Conservation (phyloP, 202 grass and related monocot species). For the Setaria viridis region DNA sequence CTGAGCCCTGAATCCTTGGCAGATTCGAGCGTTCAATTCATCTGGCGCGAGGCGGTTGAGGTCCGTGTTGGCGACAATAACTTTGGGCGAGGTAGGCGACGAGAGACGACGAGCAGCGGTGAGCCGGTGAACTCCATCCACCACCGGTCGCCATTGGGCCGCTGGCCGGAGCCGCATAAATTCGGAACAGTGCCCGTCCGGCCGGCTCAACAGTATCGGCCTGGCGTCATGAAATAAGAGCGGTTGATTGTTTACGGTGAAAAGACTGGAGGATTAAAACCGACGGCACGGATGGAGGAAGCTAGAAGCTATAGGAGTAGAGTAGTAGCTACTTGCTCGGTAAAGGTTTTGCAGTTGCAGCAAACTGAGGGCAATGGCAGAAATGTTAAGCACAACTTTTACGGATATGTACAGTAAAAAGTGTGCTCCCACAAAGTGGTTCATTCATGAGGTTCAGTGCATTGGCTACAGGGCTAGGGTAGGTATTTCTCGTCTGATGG, state of each 20-base stretch:
- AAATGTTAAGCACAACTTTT: not conserved
- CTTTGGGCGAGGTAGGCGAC: not conserved
- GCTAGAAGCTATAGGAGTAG: too few species aligned
- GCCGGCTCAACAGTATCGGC: not conserved
- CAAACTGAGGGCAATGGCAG: not conserved
- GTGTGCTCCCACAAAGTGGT: not conserved
- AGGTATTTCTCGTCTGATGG: not conserved
- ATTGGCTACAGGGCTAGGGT: not conserved
- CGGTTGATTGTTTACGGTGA: not conserved
- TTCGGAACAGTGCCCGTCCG: conserved; percentile 17
- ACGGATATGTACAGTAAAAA: conserved; percentile 4
- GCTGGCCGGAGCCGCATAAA: not conserved
- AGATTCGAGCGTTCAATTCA: conserved; percentile 34
- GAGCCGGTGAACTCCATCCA: not conserved
- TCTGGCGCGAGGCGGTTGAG: conserved; percentile 12
- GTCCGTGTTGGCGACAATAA: not conserved
- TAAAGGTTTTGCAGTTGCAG: not conserved
- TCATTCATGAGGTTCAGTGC: not conserved
- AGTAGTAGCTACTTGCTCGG: too few species aligned
- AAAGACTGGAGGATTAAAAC: not conserved
- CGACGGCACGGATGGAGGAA: not conserved
- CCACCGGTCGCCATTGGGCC: not conserved
- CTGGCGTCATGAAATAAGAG: not conserved
- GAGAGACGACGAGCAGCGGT: not conserved
- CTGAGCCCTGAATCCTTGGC: not conserved